Evolutionary conservation across 352 stramenopile species (phyloP).

Genomic region (Globisporangium parvum): DNA sequence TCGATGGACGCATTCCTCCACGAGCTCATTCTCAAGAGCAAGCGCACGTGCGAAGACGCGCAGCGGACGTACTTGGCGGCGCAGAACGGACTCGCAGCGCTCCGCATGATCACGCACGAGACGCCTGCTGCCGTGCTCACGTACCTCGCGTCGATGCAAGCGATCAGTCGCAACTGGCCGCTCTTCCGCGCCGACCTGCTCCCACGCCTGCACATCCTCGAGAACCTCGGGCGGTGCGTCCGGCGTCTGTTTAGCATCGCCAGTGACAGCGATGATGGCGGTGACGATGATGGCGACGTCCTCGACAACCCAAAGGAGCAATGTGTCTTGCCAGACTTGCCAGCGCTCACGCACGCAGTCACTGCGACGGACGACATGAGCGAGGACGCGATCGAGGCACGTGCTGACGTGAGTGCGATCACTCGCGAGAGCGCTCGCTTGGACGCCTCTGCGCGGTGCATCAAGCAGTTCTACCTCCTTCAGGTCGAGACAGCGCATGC

Average conservation of each 20-base stretch:
- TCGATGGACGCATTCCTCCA: conserved; percentile 81
- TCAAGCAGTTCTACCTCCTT: conserved; percentile 38
- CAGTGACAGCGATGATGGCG: background rate
- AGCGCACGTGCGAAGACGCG: conserved; percentile 75
- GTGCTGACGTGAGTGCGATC: conserved; percentile 15
- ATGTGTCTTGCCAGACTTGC: conserved; percentile 36
- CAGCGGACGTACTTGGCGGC: conserved; percentile 73
- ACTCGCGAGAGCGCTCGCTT: conserved; percentile 29
- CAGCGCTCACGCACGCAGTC: conserved; percentile 24
- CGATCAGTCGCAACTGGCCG: conserved; percentile 51
- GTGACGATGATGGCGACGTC: background rate
- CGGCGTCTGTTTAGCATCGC: conserved; percentile 12
- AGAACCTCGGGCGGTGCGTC: conserved; percentile 47
- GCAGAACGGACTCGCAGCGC: conserved; percentile 60
- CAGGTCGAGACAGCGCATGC: conserved; percentile 35
- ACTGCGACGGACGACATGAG: conserved; percentile 7
- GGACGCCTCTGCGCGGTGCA: conserved; percentile 22
- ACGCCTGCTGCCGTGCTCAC: conserved; percentile 32
- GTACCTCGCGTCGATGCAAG: conserved; percentile 39
- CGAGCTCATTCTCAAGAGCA: conserved; percentile 57
- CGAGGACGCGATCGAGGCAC: conserved; percentile 1
- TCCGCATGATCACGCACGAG: conserved; percentile 34
- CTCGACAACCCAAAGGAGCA: conserved; percentile 30
- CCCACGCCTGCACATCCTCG: conserved; percentile 56
- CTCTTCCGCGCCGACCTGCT: conserved; percentile 64